Evolutionary conservation across 139 green algal species (phyloP).

Genomic region (Zygnema circumcarinatum): DNA sequence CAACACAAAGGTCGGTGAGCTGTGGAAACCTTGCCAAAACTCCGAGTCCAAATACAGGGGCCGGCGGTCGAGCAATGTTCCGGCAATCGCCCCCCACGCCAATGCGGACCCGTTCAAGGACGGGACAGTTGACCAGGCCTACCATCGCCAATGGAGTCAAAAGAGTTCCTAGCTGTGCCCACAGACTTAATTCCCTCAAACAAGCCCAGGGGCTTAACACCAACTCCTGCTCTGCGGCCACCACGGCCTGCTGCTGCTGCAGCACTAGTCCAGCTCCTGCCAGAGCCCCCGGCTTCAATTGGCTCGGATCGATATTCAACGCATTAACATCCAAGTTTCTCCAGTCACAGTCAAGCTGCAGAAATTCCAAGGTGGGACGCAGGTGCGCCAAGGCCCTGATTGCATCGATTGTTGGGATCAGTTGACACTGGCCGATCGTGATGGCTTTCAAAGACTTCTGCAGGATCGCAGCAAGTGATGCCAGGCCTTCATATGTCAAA

Average conservation of each 20-base stretch:
- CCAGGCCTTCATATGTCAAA: neutral
- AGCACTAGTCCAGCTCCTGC: neutral
- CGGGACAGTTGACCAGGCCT: conserved; percentile 27
- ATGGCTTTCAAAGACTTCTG: neutral
- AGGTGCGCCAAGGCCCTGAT: conserved; percentile 10
- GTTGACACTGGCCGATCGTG: conserved; percentile 6
- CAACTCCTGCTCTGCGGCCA: neutral
- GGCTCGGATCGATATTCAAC: neutral
- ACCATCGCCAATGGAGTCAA: neutral
- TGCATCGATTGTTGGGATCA: neutral
- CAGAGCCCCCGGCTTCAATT: neutral
- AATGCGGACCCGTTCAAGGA: conserved; percentile 6
- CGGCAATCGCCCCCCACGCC: conserved; percentile 28
- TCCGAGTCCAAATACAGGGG: conserved; percentile 1
- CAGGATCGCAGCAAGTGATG: neutral
- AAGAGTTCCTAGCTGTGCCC: conserved; percentile 6
- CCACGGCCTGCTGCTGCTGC: neutral
- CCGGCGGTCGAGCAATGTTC: neutral
- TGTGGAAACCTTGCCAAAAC: conserved; percentile 20
- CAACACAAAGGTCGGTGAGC: neutral
- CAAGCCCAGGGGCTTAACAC: neutral
- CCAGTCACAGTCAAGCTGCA: conserved; percentile 17
- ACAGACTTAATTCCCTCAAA: conserved; percentile 13
- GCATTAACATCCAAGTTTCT: neutral
- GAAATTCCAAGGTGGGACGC: neutral